Evolutionary conservation across 805 yeast species (phyloP).

Genomic region (Metschnikowia noctiluminum): DNA sequence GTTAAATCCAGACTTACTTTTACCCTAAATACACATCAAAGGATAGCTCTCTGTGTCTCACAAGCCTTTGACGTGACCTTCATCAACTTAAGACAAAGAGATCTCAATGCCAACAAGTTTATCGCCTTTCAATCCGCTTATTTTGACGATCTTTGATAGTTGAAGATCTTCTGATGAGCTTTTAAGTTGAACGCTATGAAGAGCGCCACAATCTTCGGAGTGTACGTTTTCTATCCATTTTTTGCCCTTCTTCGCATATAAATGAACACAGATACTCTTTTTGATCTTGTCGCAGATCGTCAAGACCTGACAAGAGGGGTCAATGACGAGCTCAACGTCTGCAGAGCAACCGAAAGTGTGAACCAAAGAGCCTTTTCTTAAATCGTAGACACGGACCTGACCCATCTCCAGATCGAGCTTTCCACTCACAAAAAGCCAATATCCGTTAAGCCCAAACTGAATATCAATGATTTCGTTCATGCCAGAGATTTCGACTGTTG

Average conservation of each 20-base stretch:
- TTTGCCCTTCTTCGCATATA: constrained; percentile 40
- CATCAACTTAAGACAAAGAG: background rate
- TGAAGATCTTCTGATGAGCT: constrained; percentile 8
- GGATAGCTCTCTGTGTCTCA: too few species aligned
- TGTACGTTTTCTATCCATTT: constrained; percentile 24
- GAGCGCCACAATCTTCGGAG: constrained; percentile 2
- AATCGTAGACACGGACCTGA: constrained; percentile 46
- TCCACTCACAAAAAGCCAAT: constrained; percentile 46
- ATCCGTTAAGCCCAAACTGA: constrained; percentile 61
- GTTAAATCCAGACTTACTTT: too few species aligned
- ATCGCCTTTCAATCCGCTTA: constrained; percentile 9
- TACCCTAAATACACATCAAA: too few species aligned
- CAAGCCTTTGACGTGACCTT: background rate
- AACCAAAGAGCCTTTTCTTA: constrained; percentile 37
- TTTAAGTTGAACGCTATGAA: constrained; percentile 4
- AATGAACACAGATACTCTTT: constrained; percentile 26
- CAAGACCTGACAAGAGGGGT: constrained; percentile 35
- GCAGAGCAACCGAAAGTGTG: constrained; percentile 18
- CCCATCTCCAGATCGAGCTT: constrained; percentile 22
- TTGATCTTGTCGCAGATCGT: constrained; percentile 18
- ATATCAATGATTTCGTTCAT: constrained; percentile 30
- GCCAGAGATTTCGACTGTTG: constrained; percentile 14
- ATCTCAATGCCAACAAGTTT: constrained; percentile 3
- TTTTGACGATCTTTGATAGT: constrained; percentile 3
- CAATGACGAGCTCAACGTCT: constrained; percentile 26